Base-by-base conservation (phyloP, 495 filamentous ascomycete species). In the Chlorociboria aeruginascens region DNA sequence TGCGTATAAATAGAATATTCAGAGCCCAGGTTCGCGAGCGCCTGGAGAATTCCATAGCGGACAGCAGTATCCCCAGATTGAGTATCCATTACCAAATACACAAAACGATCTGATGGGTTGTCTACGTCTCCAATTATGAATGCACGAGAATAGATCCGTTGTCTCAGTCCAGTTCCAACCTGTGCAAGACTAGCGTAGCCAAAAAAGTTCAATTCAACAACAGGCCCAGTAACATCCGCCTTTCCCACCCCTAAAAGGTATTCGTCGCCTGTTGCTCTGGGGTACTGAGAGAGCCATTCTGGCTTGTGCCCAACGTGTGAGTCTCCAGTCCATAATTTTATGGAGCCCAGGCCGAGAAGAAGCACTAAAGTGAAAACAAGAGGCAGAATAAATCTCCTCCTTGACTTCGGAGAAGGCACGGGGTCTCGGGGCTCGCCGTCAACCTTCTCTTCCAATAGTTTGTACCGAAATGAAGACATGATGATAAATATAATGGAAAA, bases 191-290 rank as follows among this genome's bases (percentile, higher is more conserved):
- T 55, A 28, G 57, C 57, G 50, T 60, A 60, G 20, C 57, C 57
- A 53, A 60, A 54, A 51, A 72, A 70, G 59, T 69, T 68, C 54
- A 75, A 55, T 59, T 72, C 65, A 14, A 73, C 66, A 25, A 71
- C 72, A 8, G 79, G 89, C 57, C 92, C 92, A 31, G 92, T 98
- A 52, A 98, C 86, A 65, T 98, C 92, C 10, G 84, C 89, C 58
- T 93, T 96, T 16, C 92, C 92, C 7, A 89, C 86, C 4, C 92
- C 92, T 9, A 97, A 64, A 1, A 93, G 62, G 55, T 93, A 94
- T 37, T 53, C 42, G 46, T 52, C 52, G 14, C 52, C 56, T 9
- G 43, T 45, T 25, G 53, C 53, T 40, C 48, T 38, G 6, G 52
- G 20, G 6, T 40, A 31, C 8, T 51, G 41, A 2, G 29, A 33